Evolutionary conservation across 1,139 yeast genomes (phyloP).

Genomic region (Barnettozyma hawaiiensis): DNA sequence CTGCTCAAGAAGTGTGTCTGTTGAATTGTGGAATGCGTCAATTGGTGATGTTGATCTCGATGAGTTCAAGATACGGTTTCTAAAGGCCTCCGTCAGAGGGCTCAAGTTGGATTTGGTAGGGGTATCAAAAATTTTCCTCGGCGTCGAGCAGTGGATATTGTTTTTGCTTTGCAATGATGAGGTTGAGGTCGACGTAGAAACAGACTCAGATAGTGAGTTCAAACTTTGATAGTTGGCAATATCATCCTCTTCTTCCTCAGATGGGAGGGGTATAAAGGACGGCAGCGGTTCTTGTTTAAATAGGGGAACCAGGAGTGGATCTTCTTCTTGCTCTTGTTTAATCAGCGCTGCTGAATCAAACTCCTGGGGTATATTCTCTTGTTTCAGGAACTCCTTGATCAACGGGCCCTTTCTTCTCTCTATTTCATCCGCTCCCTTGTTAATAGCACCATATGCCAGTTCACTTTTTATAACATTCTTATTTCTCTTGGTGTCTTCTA

Average conservation of each 20-base stretch:
- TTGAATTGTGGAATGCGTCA: conserved; percentile 4
- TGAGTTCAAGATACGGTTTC: conserved; percentile 12
- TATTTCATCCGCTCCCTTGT: neutral
- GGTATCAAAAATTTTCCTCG: neutral
- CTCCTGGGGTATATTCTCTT: conserved; percentile 2
- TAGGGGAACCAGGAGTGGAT: neutral
- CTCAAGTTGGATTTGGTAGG: conserved; percentile 6
- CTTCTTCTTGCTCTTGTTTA: neutral
- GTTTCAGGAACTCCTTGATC: conserved; percentile 7
- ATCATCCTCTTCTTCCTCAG: conserved; percentile 18
- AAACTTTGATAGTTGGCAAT: conserved; percentile 14
- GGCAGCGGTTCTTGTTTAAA: neutral
- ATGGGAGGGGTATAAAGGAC: conserved; percentile 1
- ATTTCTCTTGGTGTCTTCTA: conserved; percentile 1
- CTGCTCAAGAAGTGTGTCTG: conserved; percentile 1
- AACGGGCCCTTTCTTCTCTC: neutral
- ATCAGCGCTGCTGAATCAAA: neutral
- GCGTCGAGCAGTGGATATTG: conserved; percentile 1
- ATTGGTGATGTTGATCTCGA: neutral
- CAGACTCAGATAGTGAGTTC: conserved; percentile 10
- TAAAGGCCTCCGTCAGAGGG: conserved; percentile 17
- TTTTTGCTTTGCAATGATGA: neutral
- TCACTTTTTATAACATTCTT: neutral
- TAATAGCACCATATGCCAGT: neutral
- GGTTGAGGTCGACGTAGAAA: conserved; percentile 10